Percentiles rank a stretch among this genome's conserved stretches.
Conservation (phyloP, 176 grass and related monocot genomes). For the Areca catechu region DNA sequence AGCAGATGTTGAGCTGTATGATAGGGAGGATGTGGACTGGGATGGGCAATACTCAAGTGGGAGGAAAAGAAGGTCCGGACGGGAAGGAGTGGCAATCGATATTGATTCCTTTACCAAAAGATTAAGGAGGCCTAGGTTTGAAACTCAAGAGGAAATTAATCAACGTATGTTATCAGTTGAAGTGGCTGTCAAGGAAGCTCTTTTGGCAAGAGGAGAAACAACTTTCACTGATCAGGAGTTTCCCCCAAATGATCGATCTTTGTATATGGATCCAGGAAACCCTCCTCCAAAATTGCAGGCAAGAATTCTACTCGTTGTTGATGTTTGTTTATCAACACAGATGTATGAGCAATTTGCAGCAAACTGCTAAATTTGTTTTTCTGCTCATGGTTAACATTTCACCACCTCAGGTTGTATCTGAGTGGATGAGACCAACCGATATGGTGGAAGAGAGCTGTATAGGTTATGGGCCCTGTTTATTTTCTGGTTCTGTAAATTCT, state of each 20-base stretch:
- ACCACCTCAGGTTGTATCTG: slow-evolving; percentile 79
- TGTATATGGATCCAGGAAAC: slow-evolving; percentile 69
- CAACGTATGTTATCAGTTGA: slow-evolving; percentile 96
- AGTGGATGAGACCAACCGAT: slow-evolving; percentile 83
- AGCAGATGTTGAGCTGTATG: slow-evolving; percentile 74
- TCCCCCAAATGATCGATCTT: slow-evolving; percentile 75
- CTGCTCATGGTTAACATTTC: slow-evolving; percentile 6
- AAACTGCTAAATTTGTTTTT: neutral
- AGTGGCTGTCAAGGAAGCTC: slow-evolving; percentile 83
- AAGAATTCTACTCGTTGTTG: neutral
- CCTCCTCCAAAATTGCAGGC: slow-evolving; percentile 86
- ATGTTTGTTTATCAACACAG: too few species aligned
- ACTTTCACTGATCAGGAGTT: slow-evolving; percentile 92
- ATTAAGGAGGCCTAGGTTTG: slow-evolving; percentile 78
- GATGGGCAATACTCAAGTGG: slow-evolving; percentile 97
- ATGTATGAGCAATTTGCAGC: too few species aligned
- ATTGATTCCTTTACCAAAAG: slow-evolving; percentile 75
- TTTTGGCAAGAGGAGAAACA: slow-evolving; percentile 76
- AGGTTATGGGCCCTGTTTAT: slow-evolving; percentile 68
- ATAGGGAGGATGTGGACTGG: slow-evolving; percentile 98
- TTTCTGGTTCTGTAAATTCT: slow-evolving; percentile 88
- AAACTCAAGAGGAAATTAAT: slow-evolving; percentile 88
- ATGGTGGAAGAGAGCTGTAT: slow-evolving; percentile 76
- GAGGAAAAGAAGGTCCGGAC: slow-evolving; percentile 54
- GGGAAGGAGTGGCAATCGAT: slow-evolving; percentile 74